Evolutionary conservation across 2,329 filamentous ascomycete genomes (phyloP), one percentile per base, ranked within the genome.

Genomic region (Dactylonectria macrodidyma): DNA sequence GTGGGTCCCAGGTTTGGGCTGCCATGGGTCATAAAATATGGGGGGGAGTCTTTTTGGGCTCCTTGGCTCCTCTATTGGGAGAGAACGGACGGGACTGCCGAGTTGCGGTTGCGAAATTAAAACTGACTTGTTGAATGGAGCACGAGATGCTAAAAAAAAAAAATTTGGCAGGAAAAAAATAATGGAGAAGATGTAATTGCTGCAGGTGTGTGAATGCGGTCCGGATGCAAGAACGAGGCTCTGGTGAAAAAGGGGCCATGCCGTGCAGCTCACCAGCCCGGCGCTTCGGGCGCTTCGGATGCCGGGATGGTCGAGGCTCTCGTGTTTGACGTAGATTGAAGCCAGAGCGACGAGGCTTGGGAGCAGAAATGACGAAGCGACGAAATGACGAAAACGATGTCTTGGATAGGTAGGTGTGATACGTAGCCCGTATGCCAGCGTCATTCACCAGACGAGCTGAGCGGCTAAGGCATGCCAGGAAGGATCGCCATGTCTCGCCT

Each of bases 231-330:
- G 41, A 44, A 44, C 16, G n/a, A 44, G 16, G 41, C 8, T 52
- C 38, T 56, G 34, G 44, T 56, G 52, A 56, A 56, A 19, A 19
- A 19, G 24, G 52, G 52, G 38, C 52, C 52, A 12, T 55, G 33
- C 52, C 33, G 51, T 55, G 51, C 51, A 55, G 51, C 47, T 26
- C 19, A 19, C 26, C 11, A 36, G 33, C 51, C 51, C 51, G 14
- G 51, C 51, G 33, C 16, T 55, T 41, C 51, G 19, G 33, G 51
- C 51, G 41, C 14, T 44, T 44, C 41, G 41, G 41, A n/a, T 7
- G 16, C 41, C 41, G 41, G 41, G 41, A 14, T 10, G 4, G 10
- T 14, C 36, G 12, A 11, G 36, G 36, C 14, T n/a, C 16, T 19
- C 14, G 14, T 44, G 41, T 44, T 44, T 44, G 41, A 44, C 14